A percentile compares a stretch with the other conserved stretches of the same genome.
These are phyloP conservation scores for Russula abietina DNA, from an alignment of 768 basidiomycete genomes.

Conservation along the genomic window DNA sequence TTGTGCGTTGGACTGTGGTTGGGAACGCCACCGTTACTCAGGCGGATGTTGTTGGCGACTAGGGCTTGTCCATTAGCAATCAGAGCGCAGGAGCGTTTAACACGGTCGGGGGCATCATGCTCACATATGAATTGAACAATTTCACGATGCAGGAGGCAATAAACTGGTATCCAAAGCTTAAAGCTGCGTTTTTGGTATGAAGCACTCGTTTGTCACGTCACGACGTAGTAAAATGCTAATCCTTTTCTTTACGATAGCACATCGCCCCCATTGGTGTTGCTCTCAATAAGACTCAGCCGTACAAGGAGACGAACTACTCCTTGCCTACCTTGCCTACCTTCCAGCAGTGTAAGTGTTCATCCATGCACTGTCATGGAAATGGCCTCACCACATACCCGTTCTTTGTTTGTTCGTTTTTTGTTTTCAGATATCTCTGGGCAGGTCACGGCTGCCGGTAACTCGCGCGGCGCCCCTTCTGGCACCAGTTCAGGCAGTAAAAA, in stretches of 20 bases:
- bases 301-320: conserved; percentile 42
- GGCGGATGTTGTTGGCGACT: conserved; percentile 12
- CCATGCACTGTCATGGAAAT: background rate
- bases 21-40: conserved; percentile 1
- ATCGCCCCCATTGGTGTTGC: conserved; percentile 51
- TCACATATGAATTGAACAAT: conserved; percentile 55
- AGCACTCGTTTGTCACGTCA: background rate
- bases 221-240: background rate
- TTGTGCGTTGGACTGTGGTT: conserved; percentile 40
- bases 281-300: conserved; percentile 46
- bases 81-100: conserved; percentile 13
- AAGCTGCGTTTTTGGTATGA: conserved; percentile 40
- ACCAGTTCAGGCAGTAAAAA: background rate
- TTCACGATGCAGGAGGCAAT: conserved; percentile 55
- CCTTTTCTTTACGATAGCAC: conserved; percentile 23
- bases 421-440: too few species aligned
- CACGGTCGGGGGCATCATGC: conserved; percentile 42
- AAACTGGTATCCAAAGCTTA: conserved; percentile 43
- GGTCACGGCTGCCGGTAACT: too few species aligned
- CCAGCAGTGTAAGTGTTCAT: conserved; percentile 38
- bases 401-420: background rate
- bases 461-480: too few species aligned
- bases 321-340: conserved; percentile 45
- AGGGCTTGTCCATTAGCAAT: conserved; percentile 15
- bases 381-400: background rate